phyloP scores from a whole-genome alignment of 31 red algal species.

The Porphyra umbilicalis region DNA sequence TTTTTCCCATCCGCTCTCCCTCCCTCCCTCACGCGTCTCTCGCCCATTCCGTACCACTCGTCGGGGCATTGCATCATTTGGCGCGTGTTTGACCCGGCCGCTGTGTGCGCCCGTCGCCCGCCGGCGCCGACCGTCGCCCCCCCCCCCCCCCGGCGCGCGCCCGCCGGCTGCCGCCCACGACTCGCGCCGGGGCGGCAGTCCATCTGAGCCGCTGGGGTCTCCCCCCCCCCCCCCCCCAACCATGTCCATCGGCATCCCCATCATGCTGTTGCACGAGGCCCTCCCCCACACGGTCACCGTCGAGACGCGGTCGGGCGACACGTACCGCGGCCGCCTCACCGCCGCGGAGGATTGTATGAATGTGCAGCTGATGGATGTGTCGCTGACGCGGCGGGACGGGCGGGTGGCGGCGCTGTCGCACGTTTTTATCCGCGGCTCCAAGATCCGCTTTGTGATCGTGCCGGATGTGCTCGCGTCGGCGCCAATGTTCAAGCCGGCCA shows the following conservation, averaged over 20 bases:
- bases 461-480: conserved; percentile 83
- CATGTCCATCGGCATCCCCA: conserved; percentile 85
- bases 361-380: conserved; percentile 58
- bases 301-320: conserved; percentile 62
- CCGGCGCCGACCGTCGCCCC: too few species aligned
- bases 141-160: too few species aligned
- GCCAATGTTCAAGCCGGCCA: conserved; percentile 77
- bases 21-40: too few species aligned
- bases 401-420: conserved; percentile 52
- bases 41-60: too few species aligned
- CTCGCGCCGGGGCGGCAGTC: too few species aligned
- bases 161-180: too few species aligned
- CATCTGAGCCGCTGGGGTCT: too few species aligned
- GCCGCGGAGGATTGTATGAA: conserved; percentile 91
- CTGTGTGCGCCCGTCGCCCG: too few species aligned
- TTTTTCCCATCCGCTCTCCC: too few species aligned
- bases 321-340: conserved; percentile 69
- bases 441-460: conserved; percentile 73
- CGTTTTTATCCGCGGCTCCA: conserved; percentile 81
- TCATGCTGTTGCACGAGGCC: conserved; percentile 78
- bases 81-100: too few species aligned
- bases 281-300: conserved; percentile 68
- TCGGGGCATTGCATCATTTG: too few species aligned
- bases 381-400: conserved; percentile 60
- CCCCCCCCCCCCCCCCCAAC: not conserved